Evolutionary conservation across 192 early-diverging fungal genomes (phyloP), one percentile per base, ranked within the genome.

Genomic region (Backusella australiensis): DNA sequence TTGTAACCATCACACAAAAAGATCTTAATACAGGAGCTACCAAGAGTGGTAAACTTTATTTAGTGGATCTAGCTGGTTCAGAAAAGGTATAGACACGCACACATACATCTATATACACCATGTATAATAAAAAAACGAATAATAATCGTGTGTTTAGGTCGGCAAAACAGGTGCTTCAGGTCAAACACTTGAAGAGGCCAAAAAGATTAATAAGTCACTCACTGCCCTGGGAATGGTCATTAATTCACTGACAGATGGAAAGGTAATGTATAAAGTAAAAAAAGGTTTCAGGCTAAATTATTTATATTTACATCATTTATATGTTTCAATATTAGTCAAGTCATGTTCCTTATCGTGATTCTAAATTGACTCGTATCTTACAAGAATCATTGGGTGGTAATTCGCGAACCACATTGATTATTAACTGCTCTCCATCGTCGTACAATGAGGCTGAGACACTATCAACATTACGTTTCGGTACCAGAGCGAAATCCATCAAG

Each of bases 321-420:
- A 35, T 73, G 14, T 34, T 46, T 66, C 15, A 39, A 52, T 56
- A 26, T 3, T 82, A 95, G 90, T 98, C 97, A 7, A 93, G 94
- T 29, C 97, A 99, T 80, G 91, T 99, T 77, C 98, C 98, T 42
- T 99, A 99, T 88, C 92, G 97, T 82, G 98, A 99, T 85, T 96
- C 94, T 38, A 99, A 99, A 86, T 88, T 99, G 65, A 99, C 98
- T 12, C 93, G 98, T 85, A 99, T 99, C 73, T 85, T 99, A 78
- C 98, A 99, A 93, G 98, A 99, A 85, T 97, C 97, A 1, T 86
- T 99, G 63, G 98, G 98, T 85, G 98, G 98, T 81, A 99, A 99
- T 86, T 99, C 98, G 35, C 90, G 97, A 44, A 99, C 98, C 35
- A 99, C 98, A 34, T 85, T 99, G 17, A 98, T 99, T 77, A 98